A percentile compares a stretch with the other conserved stretches of the same genome.
Evolutionary conservation across 192 early-diverging fungal genomes (phyloP).

Genomic region (Chytriomyces sp.): DNA sequence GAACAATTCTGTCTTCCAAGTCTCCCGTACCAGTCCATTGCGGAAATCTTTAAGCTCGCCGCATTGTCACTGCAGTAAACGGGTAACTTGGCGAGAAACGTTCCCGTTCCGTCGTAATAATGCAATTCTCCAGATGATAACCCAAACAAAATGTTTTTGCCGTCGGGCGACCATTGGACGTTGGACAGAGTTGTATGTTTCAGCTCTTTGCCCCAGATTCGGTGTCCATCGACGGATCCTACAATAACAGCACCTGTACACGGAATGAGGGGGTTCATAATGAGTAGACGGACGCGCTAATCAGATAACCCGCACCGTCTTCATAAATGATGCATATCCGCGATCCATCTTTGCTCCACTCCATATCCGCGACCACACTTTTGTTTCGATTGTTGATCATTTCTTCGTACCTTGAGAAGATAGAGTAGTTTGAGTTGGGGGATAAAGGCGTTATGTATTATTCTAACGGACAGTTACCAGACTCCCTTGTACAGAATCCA

Average conservation of each 20-base stretch:
- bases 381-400: constrained; percentile 74
- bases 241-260: constrained; percentile 62
- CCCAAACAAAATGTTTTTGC: constrained; percentile 62
- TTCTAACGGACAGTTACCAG: constrained; percentile 31
- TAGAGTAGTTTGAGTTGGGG: neutral
- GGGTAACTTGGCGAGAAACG: constrained; percentile 55
- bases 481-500: constrained; percentile 71
- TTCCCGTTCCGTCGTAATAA: constrained; percentile 58
- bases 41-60: constrained; percentile 48
- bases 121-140: constrained; percentile 57
- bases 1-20: neutral
- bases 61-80: constrained; percentile 49
- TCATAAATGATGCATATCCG: constrained; percentile 66
- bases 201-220: constrained; percentile 67
- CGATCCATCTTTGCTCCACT: constrained; percentile 61
- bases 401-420: constrained; percentile 59
- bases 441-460: constrained; percentile 26
- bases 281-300: neutral
- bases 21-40: constrained; percentile 51
- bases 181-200: constrained; percentile 47
- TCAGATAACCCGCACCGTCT: constrained; percentile 48
- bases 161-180: constrained; percentile 66
- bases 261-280: neutral
- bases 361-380: constrained; percentile 64
- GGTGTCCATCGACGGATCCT: constrained; percentile 66